Evolutionary conservation across 768 basidiomycete genomes (phyloP), one percentile per base, ranked within the genome.

Genomic region (Rhodotorula taiwanensis): DNA sequence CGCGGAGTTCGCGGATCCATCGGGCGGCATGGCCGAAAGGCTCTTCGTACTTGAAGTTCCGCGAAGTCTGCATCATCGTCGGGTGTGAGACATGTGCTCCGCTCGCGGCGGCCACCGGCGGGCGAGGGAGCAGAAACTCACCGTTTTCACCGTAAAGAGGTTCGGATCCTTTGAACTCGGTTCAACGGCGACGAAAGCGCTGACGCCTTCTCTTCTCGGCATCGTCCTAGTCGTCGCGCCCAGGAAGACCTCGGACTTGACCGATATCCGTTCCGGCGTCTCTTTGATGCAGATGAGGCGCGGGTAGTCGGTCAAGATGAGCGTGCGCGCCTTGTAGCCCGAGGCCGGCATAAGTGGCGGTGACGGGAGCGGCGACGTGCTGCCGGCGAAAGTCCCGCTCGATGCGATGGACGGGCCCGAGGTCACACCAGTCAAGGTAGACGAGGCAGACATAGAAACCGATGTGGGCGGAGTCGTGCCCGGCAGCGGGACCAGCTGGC

Each of bases 211-310:
- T 7, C 52, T 36, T 23, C 52, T 9, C 20, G 56, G 27, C 16
- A 62, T 48, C 31, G 54, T 47, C n/a, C 55, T 27, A 33, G 43
- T 25, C 21, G 48, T 52, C 30, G 48, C 25, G 0, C 62, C 65
- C 21, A 71, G 30, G n/a, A 69, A 58, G 15, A 69, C 62, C 50
- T 69, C 64, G 34, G n/a, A 56, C 68, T 72, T 70, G 66, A 72
- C 41, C 16, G 52, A 39, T 42, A 72, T 47, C 44, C 60, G 58
- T 16, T 56, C 25, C 23, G 55, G 43, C 0, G 27, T n/a, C 52
- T 72, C 71, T 51, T 66, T 69, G 54, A 66, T 59, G 55, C 67
- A 67, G 10, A 72, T 50, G 41, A 72, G 57, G 18, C 71, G 54
- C 20, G 67, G 67, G 49, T 62, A 60, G 55, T 72, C 71, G 21